phyloP scores from a whole-genome alignment of 169 alveolate species.

The Perkinsus marinus region DNA sequence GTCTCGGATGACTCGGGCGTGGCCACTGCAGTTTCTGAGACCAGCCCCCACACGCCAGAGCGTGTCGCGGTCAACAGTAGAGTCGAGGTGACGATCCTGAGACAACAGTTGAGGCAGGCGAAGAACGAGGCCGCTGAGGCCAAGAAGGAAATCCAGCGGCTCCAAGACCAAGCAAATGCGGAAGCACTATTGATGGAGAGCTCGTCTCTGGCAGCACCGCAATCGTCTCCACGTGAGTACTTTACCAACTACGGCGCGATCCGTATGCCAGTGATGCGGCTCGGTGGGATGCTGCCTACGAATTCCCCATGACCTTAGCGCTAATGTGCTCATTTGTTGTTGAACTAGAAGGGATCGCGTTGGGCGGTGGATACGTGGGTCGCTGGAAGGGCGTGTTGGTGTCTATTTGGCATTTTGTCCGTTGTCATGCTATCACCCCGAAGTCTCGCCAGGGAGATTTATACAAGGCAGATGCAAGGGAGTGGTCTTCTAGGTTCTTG shows the following conservation, averaged over 20 bases:
- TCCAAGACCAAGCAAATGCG: neutral
- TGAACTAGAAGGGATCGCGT: no score
- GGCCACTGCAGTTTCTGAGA: neutral
- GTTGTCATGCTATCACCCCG: neutral
- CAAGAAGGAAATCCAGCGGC: neutral
- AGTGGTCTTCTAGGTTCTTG: neutral
- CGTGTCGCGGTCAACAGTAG: neutral
- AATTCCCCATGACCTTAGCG: neutral
- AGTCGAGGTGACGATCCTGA: neutral
- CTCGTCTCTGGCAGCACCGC: neutral
- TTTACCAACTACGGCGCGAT: neutral
- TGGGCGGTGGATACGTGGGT: no score
- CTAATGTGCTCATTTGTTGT: neutral
- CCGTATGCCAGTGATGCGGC: neutral
- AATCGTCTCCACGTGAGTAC: neutral
- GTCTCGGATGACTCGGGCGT: neutral
- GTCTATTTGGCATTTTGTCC: neutral
- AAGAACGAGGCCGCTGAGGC: neutral
- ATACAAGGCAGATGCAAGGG: neutral
- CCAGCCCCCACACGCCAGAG: neutral
- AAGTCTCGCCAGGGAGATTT: neutral
- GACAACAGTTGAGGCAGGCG: neutral
- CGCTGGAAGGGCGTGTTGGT: neutral
- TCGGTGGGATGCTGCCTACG: neutral
- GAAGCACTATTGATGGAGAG: neutral